These are phyloP conservation scores for Salvia hispanica DNA, from an alignment of 257 asterid genomes.

Conservation along the genomic window DNA sequence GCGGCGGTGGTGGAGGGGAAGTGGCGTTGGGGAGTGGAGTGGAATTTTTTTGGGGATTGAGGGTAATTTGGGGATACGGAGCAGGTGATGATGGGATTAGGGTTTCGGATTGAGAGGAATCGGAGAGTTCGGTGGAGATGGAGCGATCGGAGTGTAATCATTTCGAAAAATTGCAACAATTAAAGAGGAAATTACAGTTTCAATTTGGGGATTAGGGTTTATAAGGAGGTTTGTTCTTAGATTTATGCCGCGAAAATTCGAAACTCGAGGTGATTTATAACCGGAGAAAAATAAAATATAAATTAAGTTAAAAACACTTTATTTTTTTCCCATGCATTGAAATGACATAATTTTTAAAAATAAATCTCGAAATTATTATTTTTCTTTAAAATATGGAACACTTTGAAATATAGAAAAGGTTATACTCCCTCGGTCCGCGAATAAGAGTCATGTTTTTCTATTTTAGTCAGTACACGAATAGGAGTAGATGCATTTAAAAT, in stretches of 20 bases:
- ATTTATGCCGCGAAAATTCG: slow-evolving; percentile 38
- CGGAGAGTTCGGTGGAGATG: slow-evolving; percentile 43
- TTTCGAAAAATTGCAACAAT: slow-evolving; percentile 46
- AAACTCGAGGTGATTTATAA: too few species aligned
- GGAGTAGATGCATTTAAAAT: too few species aligned
- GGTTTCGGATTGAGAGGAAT: slow-evolving; percentile 31
- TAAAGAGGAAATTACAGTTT: neutral
- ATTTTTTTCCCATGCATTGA: too few species aligned
- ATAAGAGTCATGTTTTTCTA: too few species aligned
- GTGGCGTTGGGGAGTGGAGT: slow-evolving; percentile 37
- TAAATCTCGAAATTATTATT: too few species aligned
- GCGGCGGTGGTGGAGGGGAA: slow-evolving; percentile 35
- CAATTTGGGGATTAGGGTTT: slow-evolving; percentile 38
- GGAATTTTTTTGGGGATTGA: slow-evolving; percentile 38
- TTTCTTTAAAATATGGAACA: too few species aligned
- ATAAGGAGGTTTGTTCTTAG: slow-evolving; percentile 7
- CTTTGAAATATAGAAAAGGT: too few species aligned
- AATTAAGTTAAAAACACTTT: too few species aligned
- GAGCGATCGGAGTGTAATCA: slow-evolving; percentile 59
- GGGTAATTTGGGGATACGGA: slow-evolving; percentile 25
- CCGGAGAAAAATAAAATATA: too few species aligned
- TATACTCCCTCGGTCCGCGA: too few species aligned
- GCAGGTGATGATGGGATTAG: neutral
- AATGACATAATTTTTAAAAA: too few species aligned
- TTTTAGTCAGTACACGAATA: too few species aligned